Evolutionary conservation across 2,329 filamentous ascomycete species (phyloP).

Genomic region (Fusarium longipes): DNA sequence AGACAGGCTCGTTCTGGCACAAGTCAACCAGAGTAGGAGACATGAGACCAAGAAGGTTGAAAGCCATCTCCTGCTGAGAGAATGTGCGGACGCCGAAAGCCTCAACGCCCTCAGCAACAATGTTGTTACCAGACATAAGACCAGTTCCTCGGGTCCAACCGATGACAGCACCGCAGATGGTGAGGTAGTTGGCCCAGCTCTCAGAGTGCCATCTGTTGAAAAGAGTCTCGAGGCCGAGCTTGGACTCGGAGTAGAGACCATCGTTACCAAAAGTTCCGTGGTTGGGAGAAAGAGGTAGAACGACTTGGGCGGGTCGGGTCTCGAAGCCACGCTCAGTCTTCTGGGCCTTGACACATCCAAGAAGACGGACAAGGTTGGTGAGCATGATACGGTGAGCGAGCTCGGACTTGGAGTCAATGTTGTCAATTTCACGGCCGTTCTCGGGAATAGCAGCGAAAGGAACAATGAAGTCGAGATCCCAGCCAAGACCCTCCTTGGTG

Average conservation of each 20-base stretch:
- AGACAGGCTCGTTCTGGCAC: conserved; percentile 95
- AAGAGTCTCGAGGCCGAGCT: conserved; percentile 94
- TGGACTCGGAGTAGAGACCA: conserved; percentile 97
- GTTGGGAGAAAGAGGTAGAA: conserved; percentile 95
- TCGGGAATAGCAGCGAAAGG: conserved; percentile 98
- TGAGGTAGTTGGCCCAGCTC: conserved; percentile 97
- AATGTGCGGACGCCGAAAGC: conserved; percentile 97
- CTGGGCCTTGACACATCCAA: conserved; percentile 90
- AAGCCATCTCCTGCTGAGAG: conserved; percentile 99
- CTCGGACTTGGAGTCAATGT: conserved; percentile 96
- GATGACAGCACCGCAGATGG: conserved; percentile 97
- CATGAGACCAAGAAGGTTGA: conserved; percentile 97
- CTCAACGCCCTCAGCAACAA: conserved; percentile 96
- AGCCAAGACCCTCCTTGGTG: conserved; percentile 93
- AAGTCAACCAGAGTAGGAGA: conserved; percentile 92
- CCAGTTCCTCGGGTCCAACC: conserved; percentile 99
- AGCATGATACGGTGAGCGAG: conserved; percentile 99
- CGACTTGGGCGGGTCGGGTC: conserved; percentile 95
- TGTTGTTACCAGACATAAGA: conserved; percentile 97
- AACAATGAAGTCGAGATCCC: conserved; percentile 96
- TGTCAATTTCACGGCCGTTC: conserved; percentile 96
- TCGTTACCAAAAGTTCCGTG: conserved; percentile 99
- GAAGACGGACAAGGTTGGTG: conserved; percentile 91
- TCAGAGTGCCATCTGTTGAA: conserved; percentile 99
- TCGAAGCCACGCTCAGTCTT: conserved; percentile 90